Evolutionary conservation across 2,329 filamentous ascomycete genomes (phyloP), one percentile per base, ranked within the genome.

Genomic region (Triangularia setosa): DNA sequence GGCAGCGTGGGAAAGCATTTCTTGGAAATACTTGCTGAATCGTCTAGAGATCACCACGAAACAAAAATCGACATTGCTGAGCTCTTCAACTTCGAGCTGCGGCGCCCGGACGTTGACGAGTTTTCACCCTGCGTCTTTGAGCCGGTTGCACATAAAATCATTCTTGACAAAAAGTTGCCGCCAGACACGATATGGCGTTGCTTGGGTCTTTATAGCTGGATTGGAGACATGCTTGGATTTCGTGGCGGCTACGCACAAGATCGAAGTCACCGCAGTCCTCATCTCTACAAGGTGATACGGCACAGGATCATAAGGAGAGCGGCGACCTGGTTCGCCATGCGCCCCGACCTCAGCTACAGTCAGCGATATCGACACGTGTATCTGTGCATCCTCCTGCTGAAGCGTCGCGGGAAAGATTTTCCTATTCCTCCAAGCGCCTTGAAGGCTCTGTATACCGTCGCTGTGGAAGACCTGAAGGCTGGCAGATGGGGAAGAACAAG

Each of bases 391-490:
- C 40, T 48, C 11, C 7, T 48, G 16, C n/a, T 48, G n/a, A 48
- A 48, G 40, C 40, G 40, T 4, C 40, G 40, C 12, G 33, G 33
- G n/a, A 48, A 48, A 21, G 7, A 48, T 5, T 9, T 8, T 11
- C 16, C 14, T 4, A 40, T 48, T 9, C 40, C 40, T 48, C 2
- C 40, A 9, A 48, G 40, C 3, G 40, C 40, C 40, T 48, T 48
- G 40, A 48, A 48, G 40, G 40, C 40, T 40, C 67, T 78, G 4
- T 74, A 75, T 63, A 71, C 72, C 54, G 69, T 75, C 21, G 68
- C 78, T 18, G 77, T 77, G 6, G 74, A 72, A 64, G 75, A 78
- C 60, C 68, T 80, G 57, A 71, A 64, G 23, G 65, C 71, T n/a
- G 74, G 73, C 40, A 61, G 66, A 27, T 72, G 72, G 21, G 79